phyloP scores from a whole-genome alignment of 495 filamentous ascomycete species.

The Daldinia concentrica region DNA sequence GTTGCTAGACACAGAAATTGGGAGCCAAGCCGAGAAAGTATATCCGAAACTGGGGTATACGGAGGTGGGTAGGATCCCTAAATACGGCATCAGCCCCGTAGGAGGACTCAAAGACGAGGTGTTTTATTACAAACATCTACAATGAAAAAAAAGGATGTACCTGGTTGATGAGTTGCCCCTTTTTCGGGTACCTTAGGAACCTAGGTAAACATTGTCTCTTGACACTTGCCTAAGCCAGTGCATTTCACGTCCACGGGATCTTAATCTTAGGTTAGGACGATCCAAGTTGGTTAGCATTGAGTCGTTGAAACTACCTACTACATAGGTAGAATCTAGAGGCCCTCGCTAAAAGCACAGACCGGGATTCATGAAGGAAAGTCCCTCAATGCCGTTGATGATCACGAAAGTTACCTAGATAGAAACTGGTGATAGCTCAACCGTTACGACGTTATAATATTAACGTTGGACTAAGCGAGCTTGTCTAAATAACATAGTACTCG shows the following conservation, averaged over 20 bases:
- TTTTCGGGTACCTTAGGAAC: not conserved
- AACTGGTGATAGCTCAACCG: not conserved
- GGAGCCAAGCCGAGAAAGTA: conserved; percentile 46
- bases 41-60: conserved; percentile 51
- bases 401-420: not conserved
- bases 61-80: conserved; percentile 38
- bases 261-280: not conserved
- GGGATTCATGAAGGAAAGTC: not conserved
- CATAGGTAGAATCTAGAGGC: not conserved
- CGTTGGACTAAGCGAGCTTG: not conserved
- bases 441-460: not conserved
- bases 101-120: conserved; percentile 48
- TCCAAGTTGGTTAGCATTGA: no score
- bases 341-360: not conserved
- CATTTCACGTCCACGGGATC: not conserved
- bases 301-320: not conserved
- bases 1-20: conserved; percentile 50
- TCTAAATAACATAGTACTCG: conserved; percentile 6
- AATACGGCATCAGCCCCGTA: conserved; percentile 44
- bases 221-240: not conserved
- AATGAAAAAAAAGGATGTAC: not conserved
- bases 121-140: conserved; percentile 54
- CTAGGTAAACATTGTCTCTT: not conserved
- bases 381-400: not conserved
- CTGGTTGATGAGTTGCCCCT: not conserved